Base-by-base conservation (phyloP, 2,329 filamentous ascomycete genomes). In the Colletotrichum orbiculare region DNA sequence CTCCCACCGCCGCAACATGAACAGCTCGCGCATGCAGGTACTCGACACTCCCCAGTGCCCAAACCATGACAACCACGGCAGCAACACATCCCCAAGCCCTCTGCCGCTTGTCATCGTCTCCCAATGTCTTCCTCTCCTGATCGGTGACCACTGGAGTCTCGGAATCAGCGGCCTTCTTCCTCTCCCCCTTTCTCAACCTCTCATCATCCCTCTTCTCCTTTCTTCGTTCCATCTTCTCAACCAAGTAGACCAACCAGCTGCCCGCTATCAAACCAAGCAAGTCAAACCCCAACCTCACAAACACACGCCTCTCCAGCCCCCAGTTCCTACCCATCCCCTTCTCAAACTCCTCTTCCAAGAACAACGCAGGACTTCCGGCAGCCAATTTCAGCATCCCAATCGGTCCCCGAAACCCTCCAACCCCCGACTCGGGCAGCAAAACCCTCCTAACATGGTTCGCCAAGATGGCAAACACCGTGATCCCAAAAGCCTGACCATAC, bases 381-480 rank as follows among this genome's bases (percentile, higher is more conserved):
- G 74, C 78, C 46, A 76, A 70, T 58, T 76, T 79, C 68, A 79
- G 73, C 64, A 71, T 71, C 35, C 74, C 76, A 58, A 76, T 70
- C 10, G 76, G 77, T 25, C 69, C 69, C 62, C 68, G 60, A 68
- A 73, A 73, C 11, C 74, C 53, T 38, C 74, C 77, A 25, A 73
- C 67, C 4, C 72, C 73, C 0, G 77, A 62, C 69, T 67, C 72
- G 7, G 75, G 76, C 10, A 59, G 46, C 0, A 80, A 60, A n/a
- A 74, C 69, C 17, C 76, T 71, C 5, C 77, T 75, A 13, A 79
- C 70, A 67, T 83, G 79, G 72, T 82, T 76, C 34, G 76, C 46
- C 11, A 81, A 63, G 13, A 78, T 73, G 54, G 80, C 80, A 43
- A 73, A 70, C 12, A 73, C 43, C 47, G 79, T 69, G 53, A 73